Evolutionary conservation across 108 stramenopile species (phyloP), one percentile per base, ranked within the genome.

Genomic region (Cyclotella distinguenda): DNA sequence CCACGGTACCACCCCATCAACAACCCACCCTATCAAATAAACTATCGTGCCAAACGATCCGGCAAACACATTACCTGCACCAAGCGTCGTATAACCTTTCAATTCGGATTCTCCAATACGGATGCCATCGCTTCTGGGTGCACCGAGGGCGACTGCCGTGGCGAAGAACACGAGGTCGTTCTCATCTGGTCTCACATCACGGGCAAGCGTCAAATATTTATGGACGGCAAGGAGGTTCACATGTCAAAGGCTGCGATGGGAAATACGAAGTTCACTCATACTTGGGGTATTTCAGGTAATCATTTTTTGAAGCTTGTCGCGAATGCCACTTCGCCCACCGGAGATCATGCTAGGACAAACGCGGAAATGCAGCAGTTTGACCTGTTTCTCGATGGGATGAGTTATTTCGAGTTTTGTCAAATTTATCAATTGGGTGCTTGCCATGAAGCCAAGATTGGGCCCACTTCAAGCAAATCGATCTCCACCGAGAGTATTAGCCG

Each of bases 341-440:
- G 33, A n/a, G 52, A 66, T 19, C 35, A 42, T 10, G 38, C 36
- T 11, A 34, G 25, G 31, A 43, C 8, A 18, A 43, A 51, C 25
- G 38, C 30, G 18, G 48, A 25, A 12, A 12, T 60, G 21, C 63
- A 73, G 26, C 87, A 88, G 52, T 92, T 89, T 63, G 91, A 95
- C 64, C 62, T 95, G 46, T 47, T 64, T 28, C 55, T 95, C 27
- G 89, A 95, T 61, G 91, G 91, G 13, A 67, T 85, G 62, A 79
- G 82, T 44, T 93, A 81, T 71, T 90, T 82, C 55, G 54, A 79
- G 30, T 81, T 95, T 77, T 85, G 84, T 45, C 78, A 83, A 31
- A 83, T 95, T 48, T 95, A 75, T 60, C 79, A 95, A 73, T 61
- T 95, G 21, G 94, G 93, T 19, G 35, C 30, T 35, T 21, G 31